Base-by-base conservation (phyloP, 2,329 filamentous ascomycete genomes). In the Fusarium dlaminii region DNA sequence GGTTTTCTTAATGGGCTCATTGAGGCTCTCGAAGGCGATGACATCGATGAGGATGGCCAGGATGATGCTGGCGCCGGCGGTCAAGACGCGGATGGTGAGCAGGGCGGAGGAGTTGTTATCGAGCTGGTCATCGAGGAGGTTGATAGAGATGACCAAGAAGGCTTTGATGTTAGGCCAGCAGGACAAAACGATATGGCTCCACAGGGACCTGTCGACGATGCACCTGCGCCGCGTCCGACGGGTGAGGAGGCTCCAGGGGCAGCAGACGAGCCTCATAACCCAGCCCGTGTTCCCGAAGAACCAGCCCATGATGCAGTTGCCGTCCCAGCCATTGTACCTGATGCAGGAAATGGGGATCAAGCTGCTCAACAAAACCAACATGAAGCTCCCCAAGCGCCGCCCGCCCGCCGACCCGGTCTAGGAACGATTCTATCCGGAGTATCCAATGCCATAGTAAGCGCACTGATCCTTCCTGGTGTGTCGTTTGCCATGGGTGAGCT, bases 401-500 rank as follows among this genome's bases (percentile, higher is more conserved):
- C 83, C 1, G 81, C 80, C 22, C 77, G 78, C 15, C 77, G 81
- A 8, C 78, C 79, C 29, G 79, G 82, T 30, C 65, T 84, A 30
- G 82, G 82, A 46, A 78, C 76, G 20, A 80, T 84, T 22, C 75
- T 88, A 4, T 82, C 83, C 3, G 82, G 82, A 49, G 77, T 88
- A 11, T 83, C 87, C 37, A 87, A 88, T 77, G 84, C 85, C 43
- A 81, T 90, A 13, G 85, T 88, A 36, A 85, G 86, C 20, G 85
- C 88, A 3, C 83, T 99, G 6, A 86, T 97, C 18, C 94, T 97
- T 78, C 96, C 96, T 0, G 90, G 90, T 17, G 90, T 98, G 49
- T 95, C 94, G 0, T 93, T 92, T 36, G 87, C 90, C 20, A 90
- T 94, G 82, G 96, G 96, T 49, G 92, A 95, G 77, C 79, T 94